Conservation (phyloP, 2,329 filamentous ascomycete species). For the Ophiostoma pallidulum region DNA sequence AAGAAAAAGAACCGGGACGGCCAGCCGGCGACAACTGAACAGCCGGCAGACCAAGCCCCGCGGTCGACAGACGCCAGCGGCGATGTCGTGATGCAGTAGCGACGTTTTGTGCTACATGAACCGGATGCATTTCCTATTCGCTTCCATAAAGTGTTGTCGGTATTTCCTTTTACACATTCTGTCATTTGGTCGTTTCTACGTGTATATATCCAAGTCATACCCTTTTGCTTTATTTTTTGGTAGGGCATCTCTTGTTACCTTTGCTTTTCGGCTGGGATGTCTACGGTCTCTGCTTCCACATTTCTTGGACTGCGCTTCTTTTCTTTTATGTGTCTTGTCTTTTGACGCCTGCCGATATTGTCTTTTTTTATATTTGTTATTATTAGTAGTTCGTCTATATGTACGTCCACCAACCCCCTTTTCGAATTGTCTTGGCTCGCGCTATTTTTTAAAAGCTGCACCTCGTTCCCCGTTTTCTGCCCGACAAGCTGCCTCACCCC, state of each 20-base stretch:
- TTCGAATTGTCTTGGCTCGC: too few species aligned
- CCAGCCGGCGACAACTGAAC: not conserved
- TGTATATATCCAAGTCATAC: slow-evolving; percentile 2
- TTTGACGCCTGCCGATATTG: too few species aligned
- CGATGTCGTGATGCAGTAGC: slow-evolving; percentile 6
- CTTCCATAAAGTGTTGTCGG: not conserved
- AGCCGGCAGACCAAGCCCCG: not conserved
- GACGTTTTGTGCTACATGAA: not conserved
- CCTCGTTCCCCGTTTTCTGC: not conserved
- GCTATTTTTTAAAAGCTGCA: too few species aligned
- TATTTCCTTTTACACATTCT: not conserved
- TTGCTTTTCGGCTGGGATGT: not conserved
- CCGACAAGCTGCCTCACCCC: not conserved
- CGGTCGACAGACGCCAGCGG: not conserved
- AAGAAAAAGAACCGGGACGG: slow-evolving; percentile 26
- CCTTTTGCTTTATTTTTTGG: not conserved
- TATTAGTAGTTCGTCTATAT: too few species aligned
- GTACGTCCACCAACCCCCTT: too few species aligned
- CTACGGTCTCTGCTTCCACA: not conserved
- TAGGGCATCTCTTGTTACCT: not conserved
- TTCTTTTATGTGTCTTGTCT: too few species aligned
- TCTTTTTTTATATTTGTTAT: too few species aligned
- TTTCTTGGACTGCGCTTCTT: too few species aligned
- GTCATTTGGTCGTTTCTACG: not conserved
- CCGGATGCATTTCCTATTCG: not conserved